Evolutionary conservation across 2,329 filamentous ascomycete genomes (phyloP).

Genomic region (Microdochium nivale): DNA sequence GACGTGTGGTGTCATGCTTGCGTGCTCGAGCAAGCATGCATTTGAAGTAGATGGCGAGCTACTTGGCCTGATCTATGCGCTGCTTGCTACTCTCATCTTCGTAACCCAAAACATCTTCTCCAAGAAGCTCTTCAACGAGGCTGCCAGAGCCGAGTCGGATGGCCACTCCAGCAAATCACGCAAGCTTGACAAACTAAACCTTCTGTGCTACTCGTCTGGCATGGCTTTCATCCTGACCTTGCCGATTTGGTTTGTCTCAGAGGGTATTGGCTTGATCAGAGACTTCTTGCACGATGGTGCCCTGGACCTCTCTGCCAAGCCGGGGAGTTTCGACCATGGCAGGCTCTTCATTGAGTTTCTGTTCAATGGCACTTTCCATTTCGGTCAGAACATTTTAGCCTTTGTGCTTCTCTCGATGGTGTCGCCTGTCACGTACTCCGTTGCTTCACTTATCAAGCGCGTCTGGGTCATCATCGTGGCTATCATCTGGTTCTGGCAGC

Average conservation of each 20-base stretch:
- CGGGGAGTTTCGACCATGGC: constrained; percentile 67
- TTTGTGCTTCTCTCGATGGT: constrained; percentile 90
- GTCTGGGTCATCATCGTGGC: constrained; percentile 95
- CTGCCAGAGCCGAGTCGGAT: constrained; percentile 74
- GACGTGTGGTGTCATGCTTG: constrained; percentile 89
- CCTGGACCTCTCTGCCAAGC: constrained; percentile 49
- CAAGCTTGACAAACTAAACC: constrained; percentile 93
- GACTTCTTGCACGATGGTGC: constrained; percentile 79
- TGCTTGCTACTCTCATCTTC: constrained; percentile 86
- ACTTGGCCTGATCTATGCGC: constrained; percentile 80
- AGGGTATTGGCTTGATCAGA: constrained; percentile 68
- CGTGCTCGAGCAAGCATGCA: constrained; percentile 72
- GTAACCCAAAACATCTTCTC: constrained; percentile 98
- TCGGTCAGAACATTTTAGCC: constrained; percentile 90
- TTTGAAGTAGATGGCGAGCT: constrained; percentile 68
- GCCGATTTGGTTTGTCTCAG: constrained; percentile 89
- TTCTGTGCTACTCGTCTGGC: constrained; percentile 94
- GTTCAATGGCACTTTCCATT: constrained; percentile 96
- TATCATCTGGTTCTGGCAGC: constrained; percentile 91
- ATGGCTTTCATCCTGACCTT: constrained; percentile 81
- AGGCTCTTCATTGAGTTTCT: constrained; percentile 75
- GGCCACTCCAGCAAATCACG: constrained; percentile 51
- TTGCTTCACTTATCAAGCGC: constrained; percentile 91
- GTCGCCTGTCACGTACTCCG: constrained; percentile 93
- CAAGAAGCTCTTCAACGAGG: constrained; percentile 95